Percentiles rank a stretch among this genome's conserved stretches.
Conservation (phyloP, 2,329 filamentous ascomycete species). For the Cercospora brassicicola region DNA sequence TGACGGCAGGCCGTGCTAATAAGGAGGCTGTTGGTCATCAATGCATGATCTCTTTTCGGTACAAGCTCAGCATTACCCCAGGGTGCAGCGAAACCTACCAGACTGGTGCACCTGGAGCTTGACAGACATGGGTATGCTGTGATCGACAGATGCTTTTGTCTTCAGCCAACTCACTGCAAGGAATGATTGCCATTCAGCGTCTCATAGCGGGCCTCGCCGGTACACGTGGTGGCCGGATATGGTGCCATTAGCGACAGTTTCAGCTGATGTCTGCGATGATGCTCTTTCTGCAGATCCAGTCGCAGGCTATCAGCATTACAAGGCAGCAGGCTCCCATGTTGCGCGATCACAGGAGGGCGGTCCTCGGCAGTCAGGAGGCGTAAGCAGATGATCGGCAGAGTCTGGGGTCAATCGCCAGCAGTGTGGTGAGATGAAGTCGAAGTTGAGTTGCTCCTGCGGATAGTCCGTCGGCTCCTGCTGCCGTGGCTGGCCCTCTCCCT, state of each 20-base stretch:
- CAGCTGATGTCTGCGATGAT: not conserved
- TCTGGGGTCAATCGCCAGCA: not conserved
- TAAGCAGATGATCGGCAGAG: not conserved
- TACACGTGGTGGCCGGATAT: not conserved
- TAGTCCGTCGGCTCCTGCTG: not conserved
- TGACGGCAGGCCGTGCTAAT: not conserved
- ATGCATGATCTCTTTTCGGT: not conserved
- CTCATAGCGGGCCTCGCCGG: not conserved
- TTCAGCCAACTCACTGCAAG: not conserved
- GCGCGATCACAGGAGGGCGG: not conserved
- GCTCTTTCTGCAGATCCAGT: not conserved
- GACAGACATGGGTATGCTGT: not conserved
- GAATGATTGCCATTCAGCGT: not conserved
- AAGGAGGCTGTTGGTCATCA: constrained; percentile 1
- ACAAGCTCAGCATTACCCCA: not conserved
- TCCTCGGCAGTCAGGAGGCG: not conserved
- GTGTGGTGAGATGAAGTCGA: constrained; percentile 1
- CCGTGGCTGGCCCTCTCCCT: not conserved
- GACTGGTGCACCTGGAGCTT: not conserved
- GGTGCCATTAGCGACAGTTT: not conserved
- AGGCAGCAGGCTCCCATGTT: not conserved
- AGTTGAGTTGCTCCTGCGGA: not conserved
- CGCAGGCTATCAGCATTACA: not conserved
- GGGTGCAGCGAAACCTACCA: not conserved
- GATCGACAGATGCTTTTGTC: not conserved